These are phyloP conservation scores for Carex cristatella DNA, from an alignment of 176 grass and related monocot species.

Conservation along the genomic window DNA sequence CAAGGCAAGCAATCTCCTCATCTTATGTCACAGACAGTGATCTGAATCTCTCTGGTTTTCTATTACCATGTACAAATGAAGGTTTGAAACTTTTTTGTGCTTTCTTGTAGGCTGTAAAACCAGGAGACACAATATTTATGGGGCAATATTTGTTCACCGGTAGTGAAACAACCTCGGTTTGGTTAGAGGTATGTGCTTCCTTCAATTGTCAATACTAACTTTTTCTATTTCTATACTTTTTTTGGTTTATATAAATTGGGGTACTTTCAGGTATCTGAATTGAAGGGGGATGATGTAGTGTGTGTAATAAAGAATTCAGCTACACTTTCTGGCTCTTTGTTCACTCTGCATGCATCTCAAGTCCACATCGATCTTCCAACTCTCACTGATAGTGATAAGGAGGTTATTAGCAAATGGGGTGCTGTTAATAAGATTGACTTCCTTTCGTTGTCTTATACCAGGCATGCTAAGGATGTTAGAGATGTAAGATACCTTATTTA, in stretches of 20 bases:
- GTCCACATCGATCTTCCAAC: slow-evolving; percentile 86
- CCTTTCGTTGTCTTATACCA: slow-evolving; percentile 93
- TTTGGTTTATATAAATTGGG: slow-evolving; percentile 6
- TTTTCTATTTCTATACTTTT: background rate
- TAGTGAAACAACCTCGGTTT: slow-evolving; percentile 96
- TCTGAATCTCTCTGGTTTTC: background rate
- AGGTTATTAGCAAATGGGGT: slow-evolving; percentile 93
- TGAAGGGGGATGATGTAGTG: slow-evolving; percentile 83
- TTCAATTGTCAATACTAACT: background rate
- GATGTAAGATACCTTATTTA: slow-evolving; percentile 41
- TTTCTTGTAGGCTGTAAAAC: slow-evolving; percentile 62
- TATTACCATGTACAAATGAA: background rate
- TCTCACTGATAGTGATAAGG: slow-evolving; percentile 77
- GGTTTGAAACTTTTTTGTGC: background rate
- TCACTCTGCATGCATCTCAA: slow-evolving; percentile 88
- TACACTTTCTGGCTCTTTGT: slow-evolving; percentile 76
- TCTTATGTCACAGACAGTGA: slow-evolving; percentile 11
- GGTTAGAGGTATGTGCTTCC: slow-evolving; percentile 62
- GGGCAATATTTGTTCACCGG: slow-evolving; percentile 99
- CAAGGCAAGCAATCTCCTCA: slow-evolving; percentile 34
- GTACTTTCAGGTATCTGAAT: slow-evolving; percentile 70
- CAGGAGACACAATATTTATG: slow-evolving; percentile 89
- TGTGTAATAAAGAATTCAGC: slow-evolving; percentile 93
- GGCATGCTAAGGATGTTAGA: slow-evolving; percentile 86
- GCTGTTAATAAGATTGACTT: slow-evolving; percentile 97